Conservation (phyloP, 2,329 filamentous ascomycete species). For the Talaromyces pinophilus region DNA sequence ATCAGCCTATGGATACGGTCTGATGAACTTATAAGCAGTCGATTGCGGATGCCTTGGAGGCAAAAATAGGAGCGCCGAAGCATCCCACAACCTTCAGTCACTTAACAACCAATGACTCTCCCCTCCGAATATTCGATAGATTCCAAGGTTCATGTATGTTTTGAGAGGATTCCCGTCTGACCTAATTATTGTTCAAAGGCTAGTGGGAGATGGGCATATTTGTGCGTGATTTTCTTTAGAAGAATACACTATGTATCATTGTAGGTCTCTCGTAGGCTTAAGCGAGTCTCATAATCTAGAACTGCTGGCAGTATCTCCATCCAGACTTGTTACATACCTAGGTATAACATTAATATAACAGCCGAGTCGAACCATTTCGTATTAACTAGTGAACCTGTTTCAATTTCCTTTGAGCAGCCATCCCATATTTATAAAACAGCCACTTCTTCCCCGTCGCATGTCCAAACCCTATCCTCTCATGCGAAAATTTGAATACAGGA, state of each 20-base stretch:
- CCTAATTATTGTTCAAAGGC: no score
- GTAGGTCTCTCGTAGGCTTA: background rate
- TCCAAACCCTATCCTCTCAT: constrained; percentile 14
- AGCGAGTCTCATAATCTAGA: background rate
- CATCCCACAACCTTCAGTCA: background rate
- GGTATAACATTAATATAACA: background rate
- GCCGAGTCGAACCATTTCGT: background rate
- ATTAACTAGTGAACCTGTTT: constrained; percentile 10
- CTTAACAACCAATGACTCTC: background rate
- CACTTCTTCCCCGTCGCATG: constrained; percentile 17
- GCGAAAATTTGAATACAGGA: constrained; percentile 11
- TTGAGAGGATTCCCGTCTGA: background rate
- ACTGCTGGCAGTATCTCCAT: background rate
- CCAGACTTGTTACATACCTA: no score
- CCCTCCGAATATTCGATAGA: background rate
- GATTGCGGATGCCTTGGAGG: background rate
- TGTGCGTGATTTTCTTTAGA: background rate
- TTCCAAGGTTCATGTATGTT: background rate
- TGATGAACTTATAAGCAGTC: background rate
- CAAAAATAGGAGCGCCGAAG: background rate
- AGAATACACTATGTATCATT: background rate
- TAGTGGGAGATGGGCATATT: background rate
- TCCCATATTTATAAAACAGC: constrained; percentile 18
- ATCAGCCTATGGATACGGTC: no score
- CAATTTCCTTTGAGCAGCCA: constrained; percentile 17